Base-by-base conservation (phyloP, 2,329 filamentous ascomycete species). In the Aspergillus chevalieri region DNA sequence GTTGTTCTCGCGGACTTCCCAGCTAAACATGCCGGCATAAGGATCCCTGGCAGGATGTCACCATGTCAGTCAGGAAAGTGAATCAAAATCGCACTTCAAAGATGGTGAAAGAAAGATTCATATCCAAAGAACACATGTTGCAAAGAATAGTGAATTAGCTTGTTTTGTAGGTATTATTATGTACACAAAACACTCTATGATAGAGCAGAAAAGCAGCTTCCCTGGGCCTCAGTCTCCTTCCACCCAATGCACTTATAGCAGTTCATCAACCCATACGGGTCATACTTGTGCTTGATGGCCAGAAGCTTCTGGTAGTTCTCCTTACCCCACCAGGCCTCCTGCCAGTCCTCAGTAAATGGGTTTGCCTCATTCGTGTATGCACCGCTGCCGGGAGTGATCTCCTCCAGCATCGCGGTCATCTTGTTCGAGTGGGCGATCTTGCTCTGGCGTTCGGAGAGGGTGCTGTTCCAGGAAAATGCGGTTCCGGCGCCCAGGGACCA, bases 281-380 rank as follows among this genome's bases (percentile, higher is more conserved):
- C 57, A 46, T 59, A 59, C 47, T 56, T 57, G 21, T 52, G 24
- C 52, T 59, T 59, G 15, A 59, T 56, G 10, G 6, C 41, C 5
- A 59, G 5, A 33, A 59, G 46, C n/a, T 39, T 42, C 22, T 50
- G 48, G 17, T 59, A 59, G 50, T 59, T 59, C 6, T 56, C 48
- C 5, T 57, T 50, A 4, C 57, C 56, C 50, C 54, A 59, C 52
- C 52, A 59, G 7, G 54, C 50, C 46, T 59, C 50, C 9, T 42
- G 38, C 56, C 57, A 59, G 21, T 59, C 43, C 8, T 28, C 41
- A 1, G 50, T 55, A 34, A 57, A 59, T 2, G 54, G 47, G 39
- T 59, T 57, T 15, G 52, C 56, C 43, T 58, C 56, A 36, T 56
- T 57, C 28, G 46, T 51, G 30, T 58, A 58, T 4, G 56, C 53